Base-by-base conservation (phyloP, 495 filamentous ascomycete genomes). In the Podospora comata region DNA sequence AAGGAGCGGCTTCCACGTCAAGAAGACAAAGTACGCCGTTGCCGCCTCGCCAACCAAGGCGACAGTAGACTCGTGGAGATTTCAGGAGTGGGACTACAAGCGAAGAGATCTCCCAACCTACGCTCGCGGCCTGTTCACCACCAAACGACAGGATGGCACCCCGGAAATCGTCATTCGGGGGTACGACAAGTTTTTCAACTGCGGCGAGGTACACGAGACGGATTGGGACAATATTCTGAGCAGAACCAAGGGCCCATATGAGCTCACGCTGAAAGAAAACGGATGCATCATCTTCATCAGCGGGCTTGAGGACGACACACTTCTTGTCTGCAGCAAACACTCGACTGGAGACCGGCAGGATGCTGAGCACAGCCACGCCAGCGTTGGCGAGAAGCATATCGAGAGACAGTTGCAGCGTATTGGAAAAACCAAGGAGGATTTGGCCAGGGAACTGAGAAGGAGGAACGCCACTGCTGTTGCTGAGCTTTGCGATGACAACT, bases 181-280 rank as follows among this genome's bases (percentile, higher is more conserved):
- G 44, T 99, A 99, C 79, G 96, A 99, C 82, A 99, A 99, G 80
- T 99, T 99, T 83, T 98, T 98, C 87, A 99, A 99, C 74, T 83
- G 91, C 30, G 85, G 85, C 57, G 95, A 99, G 77, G 89, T 93
- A 2, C 74, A 80, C 15, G 84, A 87, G 39, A 98, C 95, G 1
- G 81, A 86, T 66, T 99, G 96, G 95, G 74, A 80, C 18, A 92
- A 91, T 75, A 91, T 99, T 64, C 81, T 90, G 72, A 79, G 79
- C 7, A 85, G 91, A 58, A 98, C 95, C 1, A 81, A 87, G 68
- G 94, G 92, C 1, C 96, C 95, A 0, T 99, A 98, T 72, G 96
- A 99, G 79, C 83, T 98, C 28, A 97, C 92, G 65, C 85, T 98
- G 68, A 99, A 99, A 79, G 95, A 99, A 77, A 99, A 99, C 76